These are phyloP conservation scores for Diversispora eburnea DNA, from an alignment of 192 early-diverging fungal species.

Conservation along the genomic window DNA sequence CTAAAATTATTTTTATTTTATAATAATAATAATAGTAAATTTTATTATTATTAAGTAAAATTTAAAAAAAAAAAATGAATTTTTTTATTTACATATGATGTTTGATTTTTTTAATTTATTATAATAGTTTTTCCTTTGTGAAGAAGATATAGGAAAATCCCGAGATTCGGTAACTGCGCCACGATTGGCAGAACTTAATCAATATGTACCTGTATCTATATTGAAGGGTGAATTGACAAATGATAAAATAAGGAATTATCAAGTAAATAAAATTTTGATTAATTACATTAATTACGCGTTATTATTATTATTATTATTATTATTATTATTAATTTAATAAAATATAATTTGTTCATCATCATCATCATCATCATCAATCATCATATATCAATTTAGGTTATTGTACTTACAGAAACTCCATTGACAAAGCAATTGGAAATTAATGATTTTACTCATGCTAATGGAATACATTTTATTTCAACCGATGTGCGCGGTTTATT, in stretches of 20 bases:
- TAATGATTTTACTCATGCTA: conserved; percentile 73
- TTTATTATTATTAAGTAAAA: too few relatives aligned
- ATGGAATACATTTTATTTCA: conserved; percentile 81
- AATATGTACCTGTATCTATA: conserved; percentile 92
- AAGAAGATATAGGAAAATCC: conserved; percentile 82
- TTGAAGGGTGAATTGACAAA: conserved; percentile 73
- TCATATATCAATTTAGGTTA: conserved; percentile 55
- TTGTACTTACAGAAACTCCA: conserved; percentile 84
- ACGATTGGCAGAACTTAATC: conserved; percentile 91
- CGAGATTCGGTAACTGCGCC: conserved; percentile 72
- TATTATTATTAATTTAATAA: not conserved
- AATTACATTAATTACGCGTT: not conserved
- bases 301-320: not conserved
- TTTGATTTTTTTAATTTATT: too few relatives aligned
- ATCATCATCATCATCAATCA: not conserved
- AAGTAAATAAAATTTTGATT: conserved; percentile 33
- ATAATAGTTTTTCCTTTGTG: conserved; percentile 81
- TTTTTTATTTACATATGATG: not conserved
- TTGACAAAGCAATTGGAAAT: conserved; percentile 77
- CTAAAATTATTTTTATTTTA: not conserved
- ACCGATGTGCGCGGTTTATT: conserved; percentile 90
- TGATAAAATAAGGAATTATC: conserved; percentile 57
- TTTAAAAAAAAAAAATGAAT: too few relatives aligned
- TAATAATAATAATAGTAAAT: not conserved
- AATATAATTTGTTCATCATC: not conserved